Evolutionary conservation across 2,329 filamentous ascomycete species (phyloP), one percentile per base, ranked within the genome.

Genomic region (Colletotrichum sublineola): DNA sequence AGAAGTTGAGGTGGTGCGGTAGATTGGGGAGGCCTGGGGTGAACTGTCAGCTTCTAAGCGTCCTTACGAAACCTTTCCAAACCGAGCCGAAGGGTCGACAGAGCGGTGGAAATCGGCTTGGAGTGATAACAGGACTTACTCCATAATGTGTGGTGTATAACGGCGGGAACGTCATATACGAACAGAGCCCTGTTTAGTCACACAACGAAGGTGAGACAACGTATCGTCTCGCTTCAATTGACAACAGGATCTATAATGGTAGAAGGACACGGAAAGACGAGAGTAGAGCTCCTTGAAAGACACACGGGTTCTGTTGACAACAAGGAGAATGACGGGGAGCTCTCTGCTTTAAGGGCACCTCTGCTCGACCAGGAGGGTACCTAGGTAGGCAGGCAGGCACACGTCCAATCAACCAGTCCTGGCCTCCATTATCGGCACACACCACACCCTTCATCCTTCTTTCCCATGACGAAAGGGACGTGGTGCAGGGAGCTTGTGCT

Each of bases 1-100:
- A 73, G 71, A 63, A 55, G 50, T 42, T 73, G 71, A 36, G 71
- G 62, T 42, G 62, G 62, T 36, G 62, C 62, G 29, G 62, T 64
- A 50, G 62, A 64, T 24, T 64, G 62, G 20, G 58, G 69, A 40
- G 68, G 68, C 33, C 71, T 73, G 33, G 15, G n/a, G 14, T n/a
- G 5, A 36, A 46, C 6, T 46, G 44, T 73, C 20, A 67, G 68
- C 42, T 29, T 38, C 46, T 11, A 20, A 3, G 11, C 6, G 24
- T 18, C 31, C 20, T 31, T 12, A 53, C 5, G 46, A 15, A 18
- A 24, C 48, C 3, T 48, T 64, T 53, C 18, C 5, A 15, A n/a
- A 33, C 9, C 20, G 33, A 33, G 8, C 9, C 20, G 33, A 33
- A 14, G 9, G 40, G 40, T 33, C 42, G 20, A n/a, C 20, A 42